Evolutionary conservation across 306 rosid species (phyloP), one percentile per base, ranked within the genome.

Genomic region (Boehmeria nivea): DNA sequence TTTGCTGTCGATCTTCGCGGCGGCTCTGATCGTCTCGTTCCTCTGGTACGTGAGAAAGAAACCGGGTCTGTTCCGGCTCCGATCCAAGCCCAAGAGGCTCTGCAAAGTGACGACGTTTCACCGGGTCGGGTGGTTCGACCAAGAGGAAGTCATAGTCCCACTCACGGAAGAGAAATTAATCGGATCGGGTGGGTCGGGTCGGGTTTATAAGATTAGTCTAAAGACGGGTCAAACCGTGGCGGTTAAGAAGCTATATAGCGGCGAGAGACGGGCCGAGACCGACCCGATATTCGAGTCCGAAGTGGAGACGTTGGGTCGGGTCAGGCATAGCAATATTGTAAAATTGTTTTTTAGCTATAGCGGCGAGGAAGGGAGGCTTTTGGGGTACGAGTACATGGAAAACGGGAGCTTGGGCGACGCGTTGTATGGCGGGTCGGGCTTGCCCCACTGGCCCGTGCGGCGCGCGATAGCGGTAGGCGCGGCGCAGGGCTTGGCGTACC

Each of bases 351-450:
- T 73, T 27, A 66, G 94, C 63, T 91, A 93, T 23, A 72, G 93
- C 10, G 65, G 61, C 0, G 89, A 75, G 64, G 88, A 81, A 2
- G 51, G 72, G 19, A 68, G 78, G 50, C 63, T 87, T 4, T 25
- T 87, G 78, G 93, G 71, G 20, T 91, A 75, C 25, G 99, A 91
- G 69, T 85, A 71, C 63, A 78, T 83, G 95, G 89, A 74, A 49
- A 85, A 89, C 45, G 93, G 95, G 4, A 85, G 94, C 48, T 69
- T 85, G 31, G 95, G 87, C 8, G 96, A 87, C 33, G 72, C 52
- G 18, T 56, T 87, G 71, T 94, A 91, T 8, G 78, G 49, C 75
- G 66, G 14, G 72, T 40, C 43, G 72, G 42, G 42, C 23, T 44
- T 72, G 8, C 50, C 62, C 49, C 79, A 75, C 55, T 85, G 97